phyloP scores from a whole-genome alignment of 1,284 basidiomycete genomes.

The Pisolithus thermaeus region DNA sequence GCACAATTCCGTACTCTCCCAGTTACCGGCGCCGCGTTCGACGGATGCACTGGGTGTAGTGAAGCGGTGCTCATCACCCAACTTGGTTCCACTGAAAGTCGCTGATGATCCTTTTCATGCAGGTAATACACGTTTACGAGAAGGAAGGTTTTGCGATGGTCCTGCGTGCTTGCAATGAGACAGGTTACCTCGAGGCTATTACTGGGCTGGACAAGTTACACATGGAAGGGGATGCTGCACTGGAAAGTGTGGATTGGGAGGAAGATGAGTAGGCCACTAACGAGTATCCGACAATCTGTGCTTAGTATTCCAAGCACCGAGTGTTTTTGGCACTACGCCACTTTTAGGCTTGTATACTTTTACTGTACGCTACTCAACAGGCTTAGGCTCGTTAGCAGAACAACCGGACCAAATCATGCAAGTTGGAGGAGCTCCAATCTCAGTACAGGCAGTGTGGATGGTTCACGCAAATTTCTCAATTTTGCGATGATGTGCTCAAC shows the following conservation, averaged over 20 bases:
- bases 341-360: no score
- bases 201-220: constrained; percentile 86
- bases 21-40: constrained; percentile 83
- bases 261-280: constrained; percentile 48
- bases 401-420: no score
- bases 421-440: no score
- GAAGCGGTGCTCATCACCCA: constrained; percentile 48
- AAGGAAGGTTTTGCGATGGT: constrained; percentile 76
- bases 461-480: no score
- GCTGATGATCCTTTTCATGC: constrained; percentile 2
- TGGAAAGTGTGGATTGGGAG: constrained; percentile 76
- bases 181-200: constrained; percentile 73
- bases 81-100: background rate
- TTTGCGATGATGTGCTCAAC: no score
- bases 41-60: constrained; percentile 88
- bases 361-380: no score
- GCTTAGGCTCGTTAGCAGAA: no score
- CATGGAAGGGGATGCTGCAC: constrained; percentile 68
- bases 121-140: constrained; percentile 78
- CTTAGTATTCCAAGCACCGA: no score
- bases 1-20: constrained; percentile 81
- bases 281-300: no score
- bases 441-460: no score
- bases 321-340: no score
- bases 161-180: constrained; percentile 79